A percentile compares a stretch with the other conserved stretches of the same genome.
These are phyloP conservation scores for Wolfiporia cocos DNA, from an alignment of 1,284 basidiomycete genomes.

Conservation along the genomic window DNA sequence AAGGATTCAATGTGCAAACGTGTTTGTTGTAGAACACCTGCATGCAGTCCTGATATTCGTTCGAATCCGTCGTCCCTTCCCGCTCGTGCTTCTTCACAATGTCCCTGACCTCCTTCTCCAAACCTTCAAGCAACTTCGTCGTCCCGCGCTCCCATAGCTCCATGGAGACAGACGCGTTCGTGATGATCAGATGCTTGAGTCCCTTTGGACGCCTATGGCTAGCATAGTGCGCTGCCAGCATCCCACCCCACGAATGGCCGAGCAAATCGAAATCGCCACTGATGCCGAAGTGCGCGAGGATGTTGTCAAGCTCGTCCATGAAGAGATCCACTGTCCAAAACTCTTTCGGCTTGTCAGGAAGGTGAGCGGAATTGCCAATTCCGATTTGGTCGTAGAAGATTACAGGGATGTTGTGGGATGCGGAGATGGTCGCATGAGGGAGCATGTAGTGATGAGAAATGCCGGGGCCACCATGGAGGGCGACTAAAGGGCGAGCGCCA, in stretches of 20 bases:
- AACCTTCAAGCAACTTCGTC: slow-evolving; percentile 14
- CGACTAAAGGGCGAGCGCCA: slow-evolving; percentile 23
- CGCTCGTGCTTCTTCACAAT: slow-evolving; percentile 3
- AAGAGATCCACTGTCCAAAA: slow-evolving; percentile 28
- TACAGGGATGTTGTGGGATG: slow-evolving; percentile 19
- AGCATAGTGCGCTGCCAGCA: slow-evolving; percentile 22
- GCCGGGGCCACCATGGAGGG: slow-evolving; percentile 32
- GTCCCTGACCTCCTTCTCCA: slow-evolving; percentile 20
- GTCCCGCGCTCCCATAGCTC: slow-evolving; percentile 21
- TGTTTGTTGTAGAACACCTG: slow-evolving; percentile 19
- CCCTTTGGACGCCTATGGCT: slow-evolving; percentile 21
- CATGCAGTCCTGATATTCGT: slow-evolving; percentile 24
- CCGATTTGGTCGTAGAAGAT: slow-evolving; percentile 34
- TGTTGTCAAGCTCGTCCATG: slow-evolving; percentile 15
- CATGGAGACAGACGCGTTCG: slow-evolving; percentile 22
- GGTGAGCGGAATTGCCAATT: slow-evolving; percentile 24
- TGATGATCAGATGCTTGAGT: slow-evolving; percentile 25
- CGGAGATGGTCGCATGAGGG: slow-evolving; percentile 19
- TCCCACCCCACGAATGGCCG: slow-evolving; percentile 33
- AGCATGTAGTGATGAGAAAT: slow-evolving; percentile 23
- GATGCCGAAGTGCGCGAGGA: slow-evolving; percentile 24
- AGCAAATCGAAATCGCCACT: slow-evolving; percentile 23
- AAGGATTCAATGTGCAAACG: slow-evolving; percentile 19
- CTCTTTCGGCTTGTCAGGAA: slow-evolving; percentile 21
- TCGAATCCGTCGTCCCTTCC: slow-evolving; percentile 2